A percentile compares a stretch with the other conserved stretches of the same genome.
phyloP scores from a whole-genome alignment of 2,329 filamentous ascomycete genomes.

The Fusarium continuum region DNA sequence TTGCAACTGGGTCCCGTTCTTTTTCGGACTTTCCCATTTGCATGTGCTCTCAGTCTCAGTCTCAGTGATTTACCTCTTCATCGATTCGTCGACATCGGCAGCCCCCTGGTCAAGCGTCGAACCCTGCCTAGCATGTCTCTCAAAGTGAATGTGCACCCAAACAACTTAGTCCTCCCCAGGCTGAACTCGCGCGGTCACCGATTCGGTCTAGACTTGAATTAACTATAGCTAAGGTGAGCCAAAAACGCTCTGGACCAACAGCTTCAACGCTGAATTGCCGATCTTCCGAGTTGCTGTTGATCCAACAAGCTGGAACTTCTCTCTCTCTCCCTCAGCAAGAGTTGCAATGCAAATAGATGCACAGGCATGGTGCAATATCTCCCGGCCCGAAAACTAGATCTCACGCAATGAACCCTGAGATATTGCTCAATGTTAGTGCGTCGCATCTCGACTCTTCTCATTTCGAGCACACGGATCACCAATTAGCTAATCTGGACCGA shows the following conservation, averaged over 20 bases:
- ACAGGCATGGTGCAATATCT: constrained; percentile 27
- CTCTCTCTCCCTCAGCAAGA: too few species aligned
- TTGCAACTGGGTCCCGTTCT: too few species aligned
- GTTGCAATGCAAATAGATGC: not conserved
- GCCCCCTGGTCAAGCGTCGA: not conserved
- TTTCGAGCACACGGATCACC: constrained; percentile 10
- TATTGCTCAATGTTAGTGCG: constrained; percentile 36
- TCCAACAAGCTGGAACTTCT: constrained; percentile 4
- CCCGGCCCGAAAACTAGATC: constrained; percentile 8
- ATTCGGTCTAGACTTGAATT: constrained; percentile 23
- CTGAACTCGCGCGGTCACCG: constrained; percentile 24
- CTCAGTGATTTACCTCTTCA: not conserved
- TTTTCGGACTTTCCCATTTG: too few species aligned
- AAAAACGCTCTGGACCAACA: not conserved
- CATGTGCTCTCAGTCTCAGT: too few species aligned
- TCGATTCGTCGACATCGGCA: constrained; percentile 3
- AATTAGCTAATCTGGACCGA: constrained; percentile 6
- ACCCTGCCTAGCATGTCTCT: constrained; percentile 3
- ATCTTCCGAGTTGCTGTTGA: constrained; percentile 19
- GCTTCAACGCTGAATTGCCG: constrained; percentile 12
- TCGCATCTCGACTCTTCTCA: constrained; percentile 1
- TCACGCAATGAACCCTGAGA: constrained; percentile 38
- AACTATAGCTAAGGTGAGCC: not conserved
- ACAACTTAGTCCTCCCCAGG: constrained; percentile 14
- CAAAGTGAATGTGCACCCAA: not conserved